These are phyloP conservation scores for Emericellopsis atlantica DNA, from an alignment of 2,329 filamentous ascomycete genomes.

Conservation along the genomic window DNA sequence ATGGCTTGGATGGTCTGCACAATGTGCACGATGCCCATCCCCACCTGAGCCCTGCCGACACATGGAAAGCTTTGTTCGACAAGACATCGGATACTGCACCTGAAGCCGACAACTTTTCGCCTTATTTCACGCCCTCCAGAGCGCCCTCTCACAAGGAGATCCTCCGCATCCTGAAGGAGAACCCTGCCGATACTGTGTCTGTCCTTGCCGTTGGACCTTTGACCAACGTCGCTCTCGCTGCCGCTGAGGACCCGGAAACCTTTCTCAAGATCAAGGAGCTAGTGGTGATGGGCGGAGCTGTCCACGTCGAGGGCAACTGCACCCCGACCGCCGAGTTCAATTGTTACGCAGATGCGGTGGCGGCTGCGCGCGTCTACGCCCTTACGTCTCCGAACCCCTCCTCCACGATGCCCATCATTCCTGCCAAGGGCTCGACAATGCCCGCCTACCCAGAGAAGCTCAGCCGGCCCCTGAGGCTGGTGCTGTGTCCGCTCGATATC, in stretches of 20 bases:
- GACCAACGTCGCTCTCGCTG: constrained; percentile 86
- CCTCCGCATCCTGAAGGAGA: constrained; percentile 69
- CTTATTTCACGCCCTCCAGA: constrained; percentile 65
- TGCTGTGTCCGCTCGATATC: constrained; percentile 65
- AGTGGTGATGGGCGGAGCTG: constrained; percentile 87
- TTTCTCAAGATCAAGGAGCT: constrained; percentile 85
- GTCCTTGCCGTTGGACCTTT: constrained; percentile 82
- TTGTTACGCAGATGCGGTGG: constrained; percentile 75
- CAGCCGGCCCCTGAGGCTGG: constrained; percentile 50
- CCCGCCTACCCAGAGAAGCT: constrained; percentile 52
- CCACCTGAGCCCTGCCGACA: constrained; percentile 60
- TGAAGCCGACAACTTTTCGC: constrained; percentile 29
- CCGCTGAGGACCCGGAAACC: constrained; percentile 75
- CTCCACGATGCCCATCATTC: constrained; percentile 67
- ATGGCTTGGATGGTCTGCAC: constrained; percentile 65
- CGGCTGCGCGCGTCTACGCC: constrained; percentile 64
- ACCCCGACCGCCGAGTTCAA: constrained; percentile 90
- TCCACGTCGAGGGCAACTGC: constrained; percentile 71
- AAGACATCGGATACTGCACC: constrained; percentile 9
- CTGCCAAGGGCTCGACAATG: constrained; percentile 35
- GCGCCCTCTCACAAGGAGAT: constrained; percentile 73
- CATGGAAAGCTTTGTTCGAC: constrained; percentile 57
- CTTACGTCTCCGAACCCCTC: constrained; percentile 61
- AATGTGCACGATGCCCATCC: constrained; percentile 64
- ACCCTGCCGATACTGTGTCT: constrained; percentile 74